Base-by-base conservation (phyloP, 352 stramenopile genomes). In the Aphanomyces cochlioides region DNA sequence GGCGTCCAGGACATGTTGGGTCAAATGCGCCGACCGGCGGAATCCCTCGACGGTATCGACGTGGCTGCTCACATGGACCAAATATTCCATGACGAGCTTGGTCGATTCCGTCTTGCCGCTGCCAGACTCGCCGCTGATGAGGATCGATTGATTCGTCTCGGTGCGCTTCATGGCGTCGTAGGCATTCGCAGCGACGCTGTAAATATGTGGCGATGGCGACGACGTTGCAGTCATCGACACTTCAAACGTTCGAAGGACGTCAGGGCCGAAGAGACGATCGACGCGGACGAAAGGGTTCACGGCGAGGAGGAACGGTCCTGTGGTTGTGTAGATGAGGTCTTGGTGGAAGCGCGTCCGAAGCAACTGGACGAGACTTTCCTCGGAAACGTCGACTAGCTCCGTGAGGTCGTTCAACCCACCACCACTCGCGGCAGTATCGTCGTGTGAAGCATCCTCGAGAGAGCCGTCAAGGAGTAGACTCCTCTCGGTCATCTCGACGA, bases 31-130 rank as follows among this genome's bases (percentile, higher is more conserved):
- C 39, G 54, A 53, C 7, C 57, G 64, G 1, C 47, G 68, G 4
- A 7, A 64, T 19, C 19, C 57, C 2, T 37, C 47, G 17, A 15
- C 19, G 0, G 68, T 73, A 12, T 57, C 43, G n/a, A 76, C 79
- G 5, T 78, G 75, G 74, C 77, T 59, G 60, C 85, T 84, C 13
- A 82, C 87, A 64, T 92, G 84, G 13, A 85, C 85, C 40, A 96
- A 74, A 68, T 94, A 96, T 61, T 92, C 77, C 85, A 96, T 93
- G 54, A 96, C 75, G 71, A 93, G 93, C 76, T 96, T 96, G 69
- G 88, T 96, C 37, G 83, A 90, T 73, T 96, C 87, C n/a, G 88
- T 96, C 74, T 96, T 96, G 65, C 88, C 88, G 58, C 83, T 92
- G 50, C 88, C 88, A 43, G 84, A 93, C 68, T 96, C 88, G 61